Evolutionary conservation across 2,329 filamentous ascomycete species (phyloP).

Genomic region (Penicillium sp.): DNA sequence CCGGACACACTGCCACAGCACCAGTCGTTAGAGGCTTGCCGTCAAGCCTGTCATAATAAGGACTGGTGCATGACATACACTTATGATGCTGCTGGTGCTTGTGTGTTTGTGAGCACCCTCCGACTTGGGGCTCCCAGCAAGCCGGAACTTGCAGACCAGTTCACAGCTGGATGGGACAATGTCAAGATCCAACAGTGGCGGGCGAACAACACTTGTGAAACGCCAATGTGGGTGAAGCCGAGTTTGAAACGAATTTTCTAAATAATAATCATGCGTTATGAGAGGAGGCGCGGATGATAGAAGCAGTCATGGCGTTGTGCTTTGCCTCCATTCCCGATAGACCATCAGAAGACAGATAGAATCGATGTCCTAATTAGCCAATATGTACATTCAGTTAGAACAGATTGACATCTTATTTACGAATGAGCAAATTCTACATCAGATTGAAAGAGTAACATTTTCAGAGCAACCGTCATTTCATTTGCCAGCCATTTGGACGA

Average conservation of each 20-base stretch:
- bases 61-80: conserved; percentile 29
- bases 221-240: conserved; percentile 29
- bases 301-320: neutral
- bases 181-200: conserved; percentile 27
- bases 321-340: neutral
- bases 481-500: conserved; percentile 17
- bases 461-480: conserved; percentile 16
- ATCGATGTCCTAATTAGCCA: neutral
- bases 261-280: neutral
- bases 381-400: neutral
- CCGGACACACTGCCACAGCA: conserved; percentile 28
- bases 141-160: conserved; percentile 7
- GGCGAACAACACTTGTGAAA: conserved; percentile 19
- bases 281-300: neutral
- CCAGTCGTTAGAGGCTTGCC: conserved; percentile 31
- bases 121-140: conserved; percentile 23
- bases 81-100: conserved; percentile 22
- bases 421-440: neutral
- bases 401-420: neutral
- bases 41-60: conserved; percentile 25
- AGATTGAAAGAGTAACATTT: neutral
- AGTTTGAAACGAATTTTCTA: conserved; percentile 29
- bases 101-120: conserved; percentile 26
- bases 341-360: neutral
- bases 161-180: conserved; percentile 31